Evolutionary conservation across 768 basidiomycete species (phyloP).

Genomic region (Obba rivulosa): DNA sequence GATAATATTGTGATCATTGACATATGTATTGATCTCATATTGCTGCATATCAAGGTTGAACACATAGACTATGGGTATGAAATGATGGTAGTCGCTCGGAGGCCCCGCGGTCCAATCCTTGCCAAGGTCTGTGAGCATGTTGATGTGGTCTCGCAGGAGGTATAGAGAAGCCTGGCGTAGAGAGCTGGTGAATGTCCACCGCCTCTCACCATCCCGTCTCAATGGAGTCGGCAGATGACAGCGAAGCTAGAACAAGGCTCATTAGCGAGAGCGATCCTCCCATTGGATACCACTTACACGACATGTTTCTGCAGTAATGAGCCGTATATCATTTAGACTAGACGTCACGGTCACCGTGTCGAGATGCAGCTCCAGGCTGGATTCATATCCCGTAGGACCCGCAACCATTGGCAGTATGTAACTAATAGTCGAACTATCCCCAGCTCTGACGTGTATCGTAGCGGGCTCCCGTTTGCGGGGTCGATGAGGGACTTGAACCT

Average conservation of each 20-base stretch:
- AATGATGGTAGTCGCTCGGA: slow-evolving; percentile 72
- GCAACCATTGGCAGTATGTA: slow-evolving; percentile 83
- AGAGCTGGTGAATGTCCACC: slow-evolving; percentile 73
- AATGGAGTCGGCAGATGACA: slow-evolving; percentile 77
- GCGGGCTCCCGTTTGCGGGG: slow-evolving; percentile 59
- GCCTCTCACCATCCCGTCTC: slow-evolving; percentile 73
- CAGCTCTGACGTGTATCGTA: slow-evolving; percentile 67
- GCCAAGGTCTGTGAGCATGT: slow-evolving; percentile 89
- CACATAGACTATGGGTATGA: slow-evolving; percentile 76
- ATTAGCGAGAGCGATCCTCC: neutral
- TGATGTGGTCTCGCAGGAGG: slow-evolving; percentile 88
- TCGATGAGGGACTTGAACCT: slow-evolving; percentile 39
- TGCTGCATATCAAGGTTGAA: slow-evolving; percentile 69
- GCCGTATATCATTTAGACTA: slow-evolving; percentile 82
- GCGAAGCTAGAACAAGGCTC: slow-evolving; percentile 41
- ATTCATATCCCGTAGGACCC: slow-evolving; percentile 67
- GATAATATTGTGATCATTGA: slow-evolving; percentile 96
- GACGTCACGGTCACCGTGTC: slow-evolving; percentile 74
- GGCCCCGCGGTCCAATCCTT: slow-evolving; percentile 89
- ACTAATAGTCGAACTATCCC: slow-evolving; percentile 79
- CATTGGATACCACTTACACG: slow-evolving; percentile 42
- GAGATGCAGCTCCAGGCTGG: slow-evolving; percentile 76
- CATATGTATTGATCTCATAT: slow-evolving; percentile 73
- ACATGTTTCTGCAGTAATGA: slow-evolving; percentile 75
- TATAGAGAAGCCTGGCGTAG: slow-evolving; percentile 70